phyloP scores from a whole-genome alignment of 352 stramenopile species.

The Phytophthora rubi region DNA sequence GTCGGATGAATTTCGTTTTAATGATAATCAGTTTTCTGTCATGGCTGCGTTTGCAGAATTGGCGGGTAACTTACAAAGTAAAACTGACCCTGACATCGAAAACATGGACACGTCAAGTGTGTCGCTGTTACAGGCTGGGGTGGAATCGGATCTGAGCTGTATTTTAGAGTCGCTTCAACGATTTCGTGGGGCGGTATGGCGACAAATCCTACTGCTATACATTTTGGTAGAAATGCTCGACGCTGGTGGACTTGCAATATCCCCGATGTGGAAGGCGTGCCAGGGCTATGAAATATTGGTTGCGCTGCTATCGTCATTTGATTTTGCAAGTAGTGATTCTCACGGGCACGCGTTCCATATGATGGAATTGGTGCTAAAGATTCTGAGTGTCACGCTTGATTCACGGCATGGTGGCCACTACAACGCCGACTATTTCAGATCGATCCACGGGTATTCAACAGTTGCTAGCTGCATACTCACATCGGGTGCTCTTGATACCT shows the following conservation, averaged over 20 bases:
- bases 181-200: conserved; percentile 36
- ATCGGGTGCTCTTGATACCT: conserved; percentile 53
- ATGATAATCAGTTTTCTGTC: conserved; percentile 31
- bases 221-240: conserved; percentile 57
- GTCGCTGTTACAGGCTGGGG: conserved; percentile 45
- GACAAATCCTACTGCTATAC: conserved; percentile 50
- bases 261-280: conserved; percentile 51
- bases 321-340: conserved; percentile 35
- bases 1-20: conserved; percentile 14
- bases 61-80: conserved; percentile 17
- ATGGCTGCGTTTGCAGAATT: conserved; percentile 55
- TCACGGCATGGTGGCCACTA: conserved; percentile 30
- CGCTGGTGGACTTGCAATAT: conserved; percentile 43
- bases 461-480: conserved; percentile 65
- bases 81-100: conserved; percentile 3
- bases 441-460: conserved; percentile 50
- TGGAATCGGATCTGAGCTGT: conserved; percentile 65
- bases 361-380: conserved; percentile 59
- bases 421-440: conserved; percentile 50
- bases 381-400: conserved; percentile 59
- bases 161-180: conserved; percentile 62
- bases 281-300: conserved; percentile 71
- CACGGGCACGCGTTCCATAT: conserved; percentile 37
- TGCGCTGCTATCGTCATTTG: conserved; percentile 63
- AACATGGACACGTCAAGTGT: conserved; percentile 16